Conservation (phyloP, 208 protist genomes). For the Trypanosoma avium region DNA sequence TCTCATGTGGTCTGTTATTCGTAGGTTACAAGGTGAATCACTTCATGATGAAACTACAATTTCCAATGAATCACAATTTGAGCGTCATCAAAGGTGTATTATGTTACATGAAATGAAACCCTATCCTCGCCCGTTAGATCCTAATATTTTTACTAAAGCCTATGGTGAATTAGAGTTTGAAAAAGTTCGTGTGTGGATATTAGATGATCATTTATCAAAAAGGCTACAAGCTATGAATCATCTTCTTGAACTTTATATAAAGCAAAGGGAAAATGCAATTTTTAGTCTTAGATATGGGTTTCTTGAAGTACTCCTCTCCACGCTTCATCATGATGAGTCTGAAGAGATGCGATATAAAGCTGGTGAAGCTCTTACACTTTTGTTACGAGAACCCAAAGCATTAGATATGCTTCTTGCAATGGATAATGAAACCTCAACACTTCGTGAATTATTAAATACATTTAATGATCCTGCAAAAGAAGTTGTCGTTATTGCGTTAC, state of each 20-base stretch:
- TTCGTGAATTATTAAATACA: constrained; percentile 38
- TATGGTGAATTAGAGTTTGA: constrained; percentile 66
- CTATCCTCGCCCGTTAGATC: constrained; percentile 53
- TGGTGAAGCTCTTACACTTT: constrained; percentile 56
- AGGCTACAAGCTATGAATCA: constrained; percentile 66
- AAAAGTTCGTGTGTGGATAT: constrained; percentile 74
- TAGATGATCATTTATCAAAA: constrained; percentile 45
- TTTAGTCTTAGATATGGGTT: constrained; percentile 52
- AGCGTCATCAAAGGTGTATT: constrained; percentile 62
- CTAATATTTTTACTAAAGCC: constrained; percentile 58
- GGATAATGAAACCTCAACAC: constrained; percentile 25
- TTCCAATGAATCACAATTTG: constrained; percentile 27
- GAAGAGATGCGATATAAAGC: constrained; percentile 64
- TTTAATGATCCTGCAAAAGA: constrained; percentile 45
- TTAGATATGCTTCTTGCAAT: constrained; percentile 49
- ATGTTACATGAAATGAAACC: constrained; percentile 74
- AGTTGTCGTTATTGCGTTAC: constrained; percentile 63
- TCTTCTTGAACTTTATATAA: constrained; percentile 66
- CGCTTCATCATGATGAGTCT: constrained; percentile 53
- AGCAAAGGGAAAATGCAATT: constrained; percentile 65
- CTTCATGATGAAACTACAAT: constrained; percentile 23
- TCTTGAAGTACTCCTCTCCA: constrained; percentile 58
- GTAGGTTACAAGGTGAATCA: constrained; percentile 49
- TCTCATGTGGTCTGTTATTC: constrained; percentile 76
- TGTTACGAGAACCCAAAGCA: constrained; percentile 49